Base-by-base conservation (phyloP, 768 basidiomycete species). In the Ramaria sp. region DNA sequence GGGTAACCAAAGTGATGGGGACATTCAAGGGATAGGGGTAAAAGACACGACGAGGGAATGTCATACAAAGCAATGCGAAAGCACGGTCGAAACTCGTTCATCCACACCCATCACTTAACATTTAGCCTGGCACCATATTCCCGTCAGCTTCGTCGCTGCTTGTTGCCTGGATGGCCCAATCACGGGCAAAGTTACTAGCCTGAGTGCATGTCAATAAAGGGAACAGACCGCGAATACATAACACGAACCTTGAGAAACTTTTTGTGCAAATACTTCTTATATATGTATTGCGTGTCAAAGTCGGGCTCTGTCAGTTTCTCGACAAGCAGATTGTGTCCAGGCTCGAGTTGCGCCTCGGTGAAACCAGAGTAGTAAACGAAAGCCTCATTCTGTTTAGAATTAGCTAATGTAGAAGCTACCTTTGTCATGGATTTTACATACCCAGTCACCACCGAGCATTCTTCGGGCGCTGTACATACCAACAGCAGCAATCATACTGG, bases 381-480 rank as follows among this genome's bases (percentile, higher is more conserved):
- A 4, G 82, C 79, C 38, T 87, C 88, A 71, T 89, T 84, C 95
- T 98, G 68, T 4, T 66, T 65, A 61, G 59, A 60, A 64, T 53
- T n/a, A 51, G 42, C 17, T 48, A 59, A 58, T 58, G 20, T 58
- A 43, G 17, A 10, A 10, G 34, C 42, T 17, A 19, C 42, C 1
- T 12, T 19, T 59, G 64, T 63, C 60, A 63, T 53, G 60, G 51
- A 57, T 46, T 27, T 27, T 59, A 78, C 95, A 75, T 70, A 97
- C 95, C 96, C 96, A 99, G 68, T 88, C 84, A 62, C 91, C 91
- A 33, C 86, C 90, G 64, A 98, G 72, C 96, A 99, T 98, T 73
- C 73, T 80, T 63, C 93, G 80, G 57, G 96, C 86, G 59, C 86
- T 86, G 77, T 95, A 98, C 96, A 99, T 99, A 39, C 92, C 90